Base-by-base conservation (phyloP, 257 asterid species). In the Misopates orontium region DNA sequence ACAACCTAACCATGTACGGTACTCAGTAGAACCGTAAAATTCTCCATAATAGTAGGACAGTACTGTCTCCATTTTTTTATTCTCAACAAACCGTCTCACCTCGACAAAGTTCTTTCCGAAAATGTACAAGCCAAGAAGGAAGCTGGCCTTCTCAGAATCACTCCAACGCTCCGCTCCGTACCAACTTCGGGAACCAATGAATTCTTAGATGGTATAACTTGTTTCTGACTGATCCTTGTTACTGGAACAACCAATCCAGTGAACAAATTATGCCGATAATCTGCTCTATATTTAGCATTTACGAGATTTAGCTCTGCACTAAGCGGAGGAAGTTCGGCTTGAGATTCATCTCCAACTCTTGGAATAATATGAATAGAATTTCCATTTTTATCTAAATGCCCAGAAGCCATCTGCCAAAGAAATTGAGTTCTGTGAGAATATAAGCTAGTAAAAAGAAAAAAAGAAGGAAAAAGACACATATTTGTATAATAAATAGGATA, bases 321-420 rank as follows among this genome's bases (percentile, higher is more conserved):
- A 22, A 63, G 55, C 62, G 65, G 66, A 22, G 91, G 94, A 67
- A 83, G 74, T 71, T 83, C 78, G 40, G 60, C 88, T 76, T 89
- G 97, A 71, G 69, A 87, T 44, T 79, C 75, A 50, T 82, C 83
- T 51, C 97, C 97, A 36, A 79, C 56, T 93, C 80, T 12, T 93
- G 91, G 49, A 61, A 59, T 44, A 83, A 74, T 23, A 72, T 76
- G 7, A 3, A n/a, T n/a, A n/a, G n/a, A n/a, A n/a, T n/a, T n/a
- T n/a, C n/a, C n/a, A n/a, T n/a, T n/a, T n/a, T n/a, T n/a, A n/a
- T n/a, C n/a, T n/a, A 6, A 75, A 82, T 76, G 77, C 86, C 49
- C 80, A 79, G 23, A 71, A 79, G 4, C 13, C 64, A 76, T 80
- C 85, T 80, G 80, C 68, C 23, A 61, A 40, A 4, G 36, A 31